Evolutionary conservation across 2,329 filamentous ascomycete species (phyloP).

Genomic region (Neofusicoccum parvum): DNA sequence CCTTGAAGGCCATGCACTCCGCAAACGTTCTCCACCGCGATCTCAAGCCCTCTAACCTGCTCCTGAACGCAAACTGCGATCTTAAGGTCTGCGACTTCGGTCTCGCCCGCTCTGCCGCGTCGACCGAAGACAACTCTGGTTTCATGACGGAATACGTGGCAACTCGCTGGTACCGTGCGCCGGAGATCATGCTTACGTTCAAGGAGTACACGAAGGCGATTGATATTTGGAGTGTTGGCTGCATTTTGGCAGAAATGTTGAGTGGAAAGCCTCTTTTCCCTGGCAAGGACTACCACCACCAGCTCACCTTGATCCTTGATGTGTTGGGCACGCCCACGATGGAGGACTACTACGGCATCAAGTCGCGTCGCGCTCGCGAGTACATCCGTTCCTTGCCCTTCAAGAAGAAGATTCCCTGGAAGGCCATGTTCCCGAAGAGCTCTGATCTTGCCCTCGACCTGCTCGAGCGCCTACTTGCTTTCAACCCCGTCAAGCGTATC

Average conservation of each 20-base stretch:
- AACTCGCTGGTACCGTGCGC: slow-evolving; percentile 97
- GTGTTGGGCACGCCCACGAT: slow-evolving; percentile 97
- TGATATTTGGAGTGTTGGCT: slow-evolving; percentile 98
- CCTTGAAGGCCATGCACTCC: slow-evolving; percentile 98
- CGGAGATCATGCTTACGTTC: slow-evolving; percentile 99
- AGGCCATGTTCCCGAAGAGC: slow-evolving; percentile 97
- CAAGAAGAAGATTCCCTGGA: slow-evolving; percentile 99
- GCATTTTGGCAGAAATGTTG: slow-evolving; percentile 97
- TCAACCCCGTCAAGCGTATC: slow-evolving; percentile 98
- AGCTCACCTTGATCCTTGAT: slow-evolving; percentile 94
- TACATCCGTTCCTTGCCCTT: slow-evolving; percentile 98
- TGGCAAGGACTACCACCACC: slow-evolving; percentile 98
- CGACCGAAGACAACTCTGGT: slow-evolving; percentile 98
- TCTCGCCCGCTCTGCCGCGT: slow-evolving; percentile 90
- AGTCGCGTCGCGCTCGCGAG: slow-evolving; percentile 92
- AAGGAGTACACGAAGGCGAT: slow-evolving; percentile 99
- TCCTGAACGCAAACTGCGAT: slow-evolving; percentile 98
- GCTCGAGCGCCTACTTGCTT: slow-evolving; percentile 91
- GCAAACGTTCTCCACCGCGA: slow-evolving; percentile 97
- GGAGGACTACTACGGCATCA: slow-evolving; percentile 99
- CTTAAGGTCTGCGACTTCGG: slow-evolving; percentile 99
- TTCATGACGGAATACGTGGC: slow-evolving; percentile 99
- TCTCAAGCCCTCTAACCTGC: slow-evolving; percentile 93
- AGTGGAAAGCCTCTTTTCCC: slow-evolving; percentile 98
- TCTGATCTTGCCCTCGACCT: slow-evolving; percentile 94